Base-by-base conservation (phyloP, 2,329 filamentous ascomycete genomes). In the Periconia sp. region DNA sequence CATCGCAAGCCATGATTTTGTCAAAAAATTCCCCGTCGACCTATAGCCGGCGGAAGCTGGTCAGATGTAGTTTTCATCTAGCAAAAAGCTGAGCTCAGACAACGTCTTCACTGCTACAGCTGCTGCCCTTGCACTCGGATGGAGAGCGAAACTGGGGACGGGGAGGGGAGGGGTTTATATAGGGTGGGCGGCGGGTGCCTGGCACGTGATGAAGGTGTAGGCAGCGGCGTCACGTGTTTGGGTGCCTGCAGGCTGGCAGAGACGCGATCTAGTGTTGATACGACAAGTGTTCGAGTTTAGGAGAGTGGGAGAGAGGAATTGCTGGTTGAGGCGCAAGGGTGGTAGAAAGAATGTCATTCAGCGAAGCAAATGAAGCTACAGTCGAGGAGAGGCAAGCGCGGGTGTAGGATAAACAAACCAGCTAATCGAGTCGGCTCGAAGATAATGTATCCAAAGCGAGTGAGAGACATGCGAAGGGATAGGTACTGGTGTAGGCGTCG, bases 71-170 rank as follows among this genome's bases (percentile, higher is more conserved):
- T 88, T 88, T 88, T 88, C 86, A 89, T 88, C 85, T 88, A 89
- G 87, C 87, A 89, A 89, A 88, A 89, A 89, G 80, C 81, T 82
- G 81, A 82, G 83, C 85, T 90, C 87, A 83, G 87, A 89, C 84
- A 81, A 84, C n/a, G 85, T 89, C 87, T 84, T 90, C 87, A 90
- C 84, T 86, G 85, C 82, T 83, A 85, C 82, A 82, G 84, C 81
- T 88, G 87, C 86, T 82, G 85, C 87, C 85, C 25, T 4, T 22
- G 26, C 36, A 39, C 36, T 30, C 15, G 16, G 36, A 39, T 62
- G 65, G 66, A 40, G 51, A 53, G 41, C 23, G 31, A n/a, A 39
- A 31, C 3, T 23, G 18, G 18, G 39, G 11, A 38, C 19, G 40
- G 30, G 37, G 30, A n/a, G 46, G n/a, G 1, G 30, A 16, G 34